phyloP scores from a whole-genome alignment of 1,284 basidiomycete species.

The Phaffia rhodozyma region DNA sequence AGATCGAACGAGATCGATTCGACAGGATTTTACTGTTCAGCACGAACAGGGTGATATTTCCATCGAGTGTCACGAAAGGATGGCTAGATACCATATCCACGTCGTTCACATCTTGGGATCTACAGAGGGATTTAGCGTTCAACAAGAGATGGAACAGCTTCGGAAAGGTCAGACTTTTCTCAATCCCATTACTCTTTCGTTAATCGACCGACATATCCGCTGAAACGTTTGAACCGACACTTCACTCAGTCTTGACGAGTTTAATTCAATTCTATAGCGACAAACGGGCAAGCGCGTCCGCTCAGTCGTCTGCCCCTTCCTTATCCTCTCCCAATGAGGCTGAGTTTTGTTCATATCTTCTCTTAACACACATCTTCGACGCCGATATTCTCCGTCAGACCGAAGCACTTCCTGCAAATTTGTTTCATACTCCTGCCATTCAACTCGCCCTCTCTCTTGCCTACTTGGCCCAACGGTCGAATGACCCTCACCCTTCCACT shows the following conservation, averaged over 20 bases:
- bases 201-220: neutral
- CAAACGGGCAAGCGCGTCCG: conserved; percentile 48
- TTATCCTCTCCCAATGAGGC: conserved; percentile 54
- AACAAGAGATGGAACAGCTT: conserved; percentile 74
- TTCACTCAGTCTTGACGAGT: conserved; percentile 61
- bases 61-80: conserved; percentile 84
- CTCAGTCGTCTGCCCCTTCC: conserved; percentile 31
- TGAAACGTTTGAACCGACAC: neutral
- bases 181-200: neutral
- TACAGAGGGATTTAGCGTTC: conserved; percentile 49
- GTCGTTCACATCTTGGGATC: conserved; percentile 60
- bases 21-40: conserved; percentile 93
- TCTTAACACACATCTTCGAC: conserved; percentile 82
- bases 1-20: conserved; percentile 78
- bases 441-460: conserved; percentile 71
- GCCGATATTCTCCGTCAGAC: conserved; percentile 54
- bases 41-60: conserved; percentile 63
- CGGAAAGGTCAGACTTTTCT: conserved; percentile 58
- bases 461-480: conserved; percentile 63
- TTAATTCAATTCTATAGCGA: conserved; percentile 91
- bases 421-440: conserved; percentile 63
- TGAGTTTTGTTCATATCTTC: conserved; percentile 91
- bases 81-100: conserved; percentile 85
- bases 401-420: conserved; percentile 58
- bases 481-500: conserved; percentile 41